Evolutionary conservation across 768 basidiomycete species (phyloP), one percentile per base, ranked within the genome.

Genomic region (Suillus luteus): DNA sequence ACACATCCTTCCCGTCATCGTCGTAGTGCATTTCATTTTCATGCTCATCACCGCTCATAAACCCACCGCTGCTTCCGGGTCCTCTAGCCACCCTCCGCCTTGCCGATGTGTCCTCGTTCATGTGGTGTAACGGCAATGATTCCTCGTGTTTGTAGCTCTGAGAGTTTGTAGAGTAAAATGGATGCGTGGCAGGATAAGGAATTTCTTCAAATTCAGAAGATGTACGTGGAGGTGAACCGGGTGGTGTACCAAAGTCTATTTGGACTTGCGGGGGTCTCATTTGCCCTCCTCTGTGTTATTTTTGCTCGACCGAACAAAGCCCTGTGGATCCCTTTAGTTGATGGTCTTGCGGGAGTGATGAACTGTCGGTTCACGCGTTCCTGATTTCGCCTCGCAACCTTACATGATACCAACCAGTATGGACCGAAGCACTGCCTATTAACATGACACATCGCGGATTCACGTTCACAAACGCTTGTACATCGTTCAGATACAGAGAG

Each of bases 171-270:
- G 52, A 38, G 62, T 64, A 58, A 64, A 46, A 72, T 64, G 66
- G 64, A 60, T 66, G 72, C 15, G 67, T 58, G 31, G 78, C 69
- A 44, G 90, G 89, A 65, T 91, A 85, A 15, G 82, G 74, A 64
- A 91, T 78, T 72, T 91, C 83, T 76, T 91, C 89, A 75, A 90
- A 91, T 68, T 91, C 90, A 68, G 84, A 85, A 62, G 86, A 86
- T 58, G 83, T 79, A 71, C 80, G 80, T 51, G 80, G 75, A 51
- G 81, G 76, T 61, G 77, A 76, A 70, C 83, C 82, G 67, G 81
- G 79, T 64, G 82, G 81, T 65, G 84, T 77, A 72, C 86, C 88
- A 76, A 93, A 84, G 73, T 91, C 86, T 66, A 93, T 82, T 71
- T 87, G 82, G 68, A 91, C 81, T 73, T 89, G 86, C 71, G 85